Percentiles rank a stretch among this genome's conserved stretches.
These are phyloP conservation scores for Physaria fendleri DNA, from an alignment of 345 rosid genomes.

Conservation along the genomic window DNA sequence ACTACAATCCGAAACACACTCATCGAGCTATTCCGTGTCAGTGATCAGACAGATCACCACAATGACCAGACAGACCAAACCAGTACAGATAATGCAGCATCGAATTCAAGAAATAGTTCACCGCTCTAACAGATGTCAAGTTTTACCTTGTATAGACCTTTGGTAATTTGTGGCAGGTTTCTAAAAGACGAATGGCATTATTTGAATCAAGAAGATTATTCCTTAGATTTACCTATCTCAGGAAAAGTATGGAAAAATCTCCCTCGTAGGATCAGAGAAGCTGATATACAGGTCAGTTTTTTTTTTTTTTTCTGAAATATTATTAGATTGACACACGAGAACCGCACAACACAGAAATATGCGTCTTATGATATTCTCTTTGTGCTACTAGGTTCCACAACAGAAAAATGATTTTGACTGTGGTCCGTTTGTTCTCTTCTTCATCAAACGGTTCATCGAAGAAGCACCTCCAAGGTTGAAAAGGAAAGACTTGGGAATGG, in stretches of 20 bases:
- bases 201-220: conserved; percentile 44
- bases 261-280: conserved; percentile 48
- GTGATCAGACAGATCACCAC: too few relatives aligned
- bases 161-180: conserved; percentile 51
- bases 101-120: conserved; percentile 4
- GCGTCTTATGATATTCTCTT: not conserved
- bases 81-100: conserved; percentile 14
- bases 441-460: conserved; percentile 77
- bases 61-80: not conserved
- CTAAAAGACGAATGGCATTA: conserved; percentile 75
- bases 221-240: conserved; percentile 48
- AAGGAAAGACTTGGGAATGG: conserved; percentile 71
- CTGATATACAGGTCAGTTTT: conserved; percentile 40
- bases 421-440: conserved; percentile 84
- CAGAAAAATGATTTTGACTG: conserved; percentile 91
- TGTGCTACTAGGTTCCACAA: conserved; percentile 73
- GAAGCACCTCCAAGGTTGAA: conserved; percentile 81
- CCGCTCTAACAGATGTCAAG: not conserved
- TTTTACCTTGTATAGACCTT: too few relatives aligned
- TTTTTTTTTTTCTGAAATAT: not conserved
- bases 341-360: not conserved
- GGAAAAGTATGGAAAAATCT: conserved; percentile 56
- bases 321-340: not conserved
- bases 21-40: conserved; percentile 38
- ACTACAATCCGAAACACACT: conserved; percentile 52